Conservation (phyloP, 768 basidiomycete species). For the Termitomyces sp. region DNA sequence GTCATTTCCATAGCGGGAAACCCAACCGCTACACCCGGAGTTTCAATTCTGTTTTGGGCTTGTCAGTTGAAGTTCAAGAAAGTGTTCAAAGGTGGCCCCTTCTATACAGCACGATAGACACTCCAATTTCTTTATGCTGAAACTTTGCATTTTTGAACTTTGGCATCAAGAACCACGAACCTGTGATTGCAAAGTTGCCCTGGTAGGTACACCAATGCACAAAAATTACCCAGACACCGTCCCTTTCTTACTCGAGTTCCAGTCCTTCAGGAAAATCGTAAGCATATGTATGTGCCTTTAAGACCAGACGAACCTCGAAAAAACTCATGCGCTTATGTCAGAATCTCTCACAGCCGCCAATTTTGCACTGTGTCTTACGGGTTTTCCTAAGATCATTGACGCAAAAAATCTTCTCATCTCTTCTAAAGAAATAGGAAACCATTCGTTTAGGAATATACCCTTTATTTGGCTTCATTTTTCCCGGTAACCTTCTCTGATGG, state of each 20-base stretch:
- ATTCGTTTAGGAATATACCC: conserved; percentile 6
- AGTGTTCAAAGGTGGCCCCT: no score
- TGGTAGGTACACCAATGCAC: background rate
- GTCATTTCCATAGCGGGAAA: no score
- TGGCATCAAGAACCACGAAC: no score
- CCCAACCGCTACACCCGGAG: no score
- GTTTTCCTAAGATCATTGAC: background rate
- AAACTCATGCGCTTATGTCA: background rate
- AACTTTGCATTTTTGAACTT: no score
- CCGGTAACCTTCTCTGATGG: conserved; percentile 5
- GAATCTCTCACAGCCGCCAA: background rate
- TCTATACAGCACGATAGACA: no score
- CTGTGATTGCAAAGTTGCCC: background rate
- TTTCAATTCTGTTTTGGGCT: no score
- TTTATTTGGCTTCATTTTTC: background rate
- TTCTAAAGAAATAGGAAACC: background rate
- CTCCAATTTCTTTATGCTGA: no score
- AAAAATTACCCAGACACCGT: background rate
- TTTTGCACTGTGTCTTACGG: background rate
- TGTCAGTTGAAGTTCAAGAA: no score
- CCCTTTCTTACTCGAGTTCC: no score
- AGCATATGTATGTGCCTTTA: no score
- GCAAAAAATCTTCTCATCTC: background rate
- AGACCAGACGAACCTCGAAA: background rate
- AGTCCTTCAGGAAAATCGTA: no score